Base-by-base conservation (phyloP, 202 grass and related monocot species). In the Musa balbisiana region DNA sequence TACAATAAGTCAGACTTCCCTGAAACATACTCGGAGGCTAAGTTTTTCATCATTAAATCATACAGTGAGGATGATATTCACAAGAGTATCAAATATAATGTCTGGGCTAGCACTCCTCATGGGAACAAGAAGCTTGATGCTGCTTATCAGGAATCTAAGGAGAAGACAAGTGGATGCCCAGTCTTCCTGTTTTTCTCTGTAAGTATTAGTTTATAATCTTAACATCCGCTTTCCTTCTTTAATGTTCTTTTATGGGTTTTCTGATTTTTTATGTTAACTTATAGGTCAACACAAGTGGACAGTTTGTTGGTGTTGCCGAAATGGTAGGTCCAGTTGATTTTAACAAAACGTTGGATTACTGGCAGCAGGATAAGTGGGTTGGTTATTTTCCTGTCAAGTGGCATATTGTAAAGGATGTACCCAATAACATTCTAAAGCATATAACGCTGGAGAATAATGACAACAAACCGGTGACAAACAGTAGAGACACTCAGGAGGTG, bases 41-140 rank as follows among this genome's bases (percentile, higher is more conserved):
- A 76, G 63, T 80, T 84, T 71, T 84, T 80, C 20, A 52, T 84
- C 64, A 84, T 84, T 54, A 84, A 84, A 68, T 84, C 83, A 76
- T 84, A 84, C 79, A 80, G 83, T 51, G 83, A 84, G 74, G 83
- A 84, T 43, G 78, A 85, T 84, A 55, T 84, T 73, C 82, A 84
- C 56, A 84, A 84, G 76, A 84, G 82, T 69, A 78, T 84, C 22
- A 84, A 84, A 52, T 84, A 84, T 20, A 22, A 51, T 71, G 64
- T 85, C 33, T 85, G 83, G 83, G 77, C 83, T 73, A 85, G 83
- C 72, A 85, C 83, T 11, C 78, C 78, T 53, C 76, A 80, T 76
- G 77, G 83, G 56, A 84, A 84, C 52, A 84, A 80, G 43, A 84
- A 84, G 29, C 82, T 84, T 9, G 77, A 84, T 80, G 72, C 78